Conservation (phyloP, 768 basidiomycete species). For the Xerocomellus chrysenteron region DNA sequence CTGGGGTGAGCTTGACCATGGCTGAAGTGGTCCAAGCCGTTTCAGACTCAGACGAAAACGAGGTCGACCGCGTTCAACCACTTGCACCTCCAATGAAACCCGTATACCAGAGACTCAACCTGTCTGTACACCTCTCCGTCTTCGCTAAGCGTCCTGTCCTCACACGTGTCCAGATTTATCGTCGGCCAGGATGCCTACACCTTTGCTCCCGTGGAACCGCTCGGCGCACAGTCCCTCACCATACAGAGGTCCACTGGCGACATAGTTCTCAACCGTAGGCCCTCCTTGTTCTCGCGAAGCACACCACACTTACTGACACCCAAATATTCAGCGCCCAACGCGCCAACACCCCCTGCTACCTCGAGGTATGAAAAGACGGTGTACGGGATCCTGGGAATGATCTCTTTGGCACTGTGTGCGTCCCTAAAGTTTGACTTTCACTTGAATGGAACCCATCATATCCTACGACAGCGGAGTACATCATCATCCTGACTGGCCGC, state of each 20-base stretch:
- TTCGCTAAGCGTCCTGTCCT: background rate
- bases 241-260: slow-evolving; percentile 75
- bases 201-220: slow-evolving; percentile 65
- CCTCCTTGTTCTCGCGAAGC: background rate
- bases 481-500: slow-evolving; percentile 84
- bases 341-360: slow-evolving; percentile 50
- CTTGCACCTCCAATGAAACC: slow-evolving; percentile 51
- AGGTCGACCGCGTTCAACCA: slow-evolving; percentile 20
- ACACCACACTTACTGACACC: background rate
- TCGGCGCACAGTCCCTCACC: slow-evolving; percentile 64
- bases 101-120: slow-evolving; percentile 69
- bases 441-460: background rate
- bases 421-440: slow-evolving; percentile 9
- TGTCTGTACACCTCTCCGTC: slow-evolving; percentile 45
- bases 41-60: slow-evolving; percentile 37
- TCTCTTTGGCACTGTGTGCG: slow-evolving; percentile 75
- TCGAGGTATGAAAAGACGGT: slow-evolving; percentile 62
- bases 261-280: slow-evolving; percentile 66
- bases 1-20: slow-evolving; percentile 90
- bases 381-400: slow-evolving; percentile 75
- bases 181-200: slow-evolving; percentile 75
- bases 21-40: slow-evolving; percentile 24
- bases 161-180: slow-evolving; percentile 47
- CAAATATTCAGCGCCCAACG: slow-evolving; percentile 47
- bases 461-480: slow-evolving; percentile 74